phyloP scores from a whole-genome alignment of 1,284 basidiomycete genomes.

The Cerrena zonata region DNA sequence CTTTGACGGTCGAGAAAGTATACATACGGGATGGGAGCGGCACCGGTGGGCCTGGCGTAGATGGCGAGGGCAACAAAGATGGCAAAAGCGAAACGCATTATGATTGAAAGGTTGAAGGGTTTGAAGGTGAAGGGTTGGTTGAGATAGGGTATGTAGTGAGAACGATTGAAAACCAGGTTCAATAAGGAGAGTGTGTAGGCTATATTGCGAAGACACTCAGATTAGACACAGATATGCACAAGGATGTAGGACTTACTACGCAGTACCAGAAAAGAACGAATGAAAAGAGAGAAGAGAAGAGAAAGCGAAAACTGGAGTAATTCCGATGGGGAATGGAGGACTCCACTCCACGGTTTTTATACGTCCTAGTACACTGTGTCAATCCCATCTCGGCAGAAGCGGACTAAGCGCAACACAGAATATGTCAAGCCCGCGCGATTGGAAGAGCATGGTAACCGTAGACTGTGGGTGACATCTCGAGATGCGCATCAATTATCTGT shows the following conservation, averaged over 20 bases:
- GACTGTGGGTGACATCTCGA: neutral
- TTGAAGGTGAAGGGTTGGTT: neutral
- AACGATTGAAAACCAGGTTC: neutral
- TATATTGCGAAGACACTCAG: neutral
- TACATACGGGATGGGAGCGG: neutral
- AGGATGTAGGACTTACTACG: conserved; percentile 1
- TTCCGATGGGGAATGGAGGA: neutral
- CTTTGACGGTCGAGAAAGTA: neutral
- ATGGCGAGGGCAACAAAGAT: neutral
- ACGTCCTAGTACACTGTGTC: neutral
- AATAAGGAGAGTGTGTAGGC: neutral
- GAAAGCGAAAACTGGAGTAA: neutral
- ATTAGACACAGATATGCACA: neutral
- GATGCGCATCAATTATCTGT: neutral
- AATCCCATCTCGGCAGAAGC: neutral
- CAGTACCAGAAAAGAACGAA: neutral
- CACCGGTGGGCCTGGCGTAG: neutral
- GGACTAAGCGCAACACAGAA: neutral
- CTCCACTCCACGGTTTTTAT: neutral
- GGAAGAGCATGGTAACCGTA: neutral
- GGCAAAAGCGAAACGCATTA: neutral
- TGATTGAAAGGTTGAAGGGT: neutral
- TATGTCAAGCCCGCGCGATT: too few species aligned
- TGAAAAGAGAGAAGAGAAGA: neutral
- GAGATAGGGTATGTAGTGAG: neutral